phyloP scores from a whole-genome alignment of 768 basidiomycete genomes.

The Panellus pusillus region DNA sequence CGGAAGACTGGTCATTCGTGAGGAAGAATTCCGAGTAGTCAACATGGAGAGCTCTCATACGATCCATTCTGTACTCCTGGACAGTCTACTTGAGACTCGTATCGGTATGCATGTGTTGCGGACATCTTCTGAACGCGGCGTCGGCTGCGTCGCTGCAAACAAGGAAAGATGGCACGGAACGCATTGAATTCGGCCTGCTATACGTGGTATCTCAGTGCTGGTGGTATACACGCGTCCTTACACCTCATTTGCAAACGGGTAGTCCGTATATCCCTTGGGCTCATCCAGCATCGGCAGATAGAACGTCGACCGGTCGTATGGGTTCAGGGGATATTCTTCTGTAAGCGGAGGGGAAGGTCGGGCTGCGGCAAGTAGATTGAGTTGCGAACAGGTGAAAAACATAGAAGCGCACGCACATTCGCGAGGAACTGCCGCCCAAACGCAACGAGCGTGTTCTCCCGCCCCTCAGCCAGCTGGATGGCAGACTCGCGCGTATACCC shows the following conservation, averaged over 20 bases:
- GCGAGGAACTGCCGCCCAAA: conserved; percentile 36
- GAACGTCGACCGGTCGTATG: background rate
- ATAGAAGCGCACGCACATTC: conserved; percentile 30
- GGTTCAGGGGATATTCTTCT: conserved; percentile 19
- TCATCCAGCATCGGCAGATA: background rate
- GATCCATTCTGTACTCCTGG: too few species aligned
- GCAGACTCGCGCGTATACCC: conserved; percentile 30
- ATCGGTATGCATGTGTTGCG: too few species aligned
- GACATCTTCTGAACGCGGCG: too few species aligned
- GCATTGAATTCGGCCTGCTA: too few species aligned
- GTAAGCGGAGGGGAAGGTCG: conserved; percentile 23
- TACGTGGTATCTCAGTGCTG: too few species aligned
- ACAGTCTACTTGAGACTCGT: too few species aligned
- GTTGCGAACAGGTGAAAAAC: background rate
- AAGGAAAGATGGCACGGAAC: too few species aligned
- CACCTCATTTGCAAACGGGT: background rate
- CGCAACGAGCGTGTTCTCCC: conserved; percentile 20
- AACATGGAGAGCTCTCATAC: too few species aligned
- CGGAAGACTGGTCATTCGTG: too few species aligned
- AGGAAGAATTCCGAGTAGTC: too few species aligned
- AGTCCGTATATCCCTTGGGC: background rate
- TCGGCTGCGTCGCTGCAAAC: too few species aligned
- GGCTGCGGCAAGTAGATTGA: conserved; percentile 19
- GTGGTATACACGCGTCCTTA: too few species aligned
- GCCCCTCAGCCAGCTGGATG: conserved; percentile 25